phyloP scores from a whole-genome alignment of 345 rosid species.

The Eucalyptus tenuipes region DNA sequence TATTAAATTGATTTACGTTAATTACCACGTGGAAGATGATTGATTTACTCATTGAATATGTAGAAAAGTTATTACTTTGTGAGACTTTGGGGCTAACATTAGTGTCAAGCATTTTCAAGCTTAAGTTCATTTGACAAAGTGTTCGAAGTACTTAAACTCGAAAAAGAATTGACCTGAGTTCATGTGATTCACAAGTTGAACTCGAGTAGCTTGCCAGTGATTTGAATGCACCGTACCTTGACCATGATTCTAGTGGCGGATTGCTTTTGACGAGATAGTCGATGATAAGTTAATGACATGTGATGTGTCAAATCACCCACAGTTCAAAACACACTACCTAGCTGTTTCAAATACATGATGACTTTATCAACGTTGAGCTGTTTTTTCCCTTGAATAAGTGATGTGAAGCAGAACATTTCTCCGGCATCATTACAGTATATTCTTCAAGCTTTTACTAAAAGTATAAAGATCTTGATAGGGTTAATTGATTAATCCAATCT shows the following conservation, averaged over 20 bases:
- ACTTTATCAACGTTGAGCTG: neutral
- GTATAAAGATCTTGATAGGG: neutral
- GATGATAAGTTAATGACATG: too few species aligned
- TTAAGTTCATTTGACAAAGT: neutral
- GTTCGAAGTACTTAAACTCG: neutral
- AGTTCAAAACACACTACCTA: accelerated
- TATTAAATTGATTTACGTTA: neutral
- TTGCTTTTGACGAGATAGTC: neutral
- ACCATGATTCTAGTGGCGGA: neutral
- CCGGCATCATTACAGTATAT: neutral
- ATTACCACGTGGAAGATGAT: neutral
- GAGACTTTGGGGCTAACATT: neutral
- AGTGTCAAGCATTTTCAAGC: neutral
- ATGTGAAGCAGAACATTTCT: neutral
- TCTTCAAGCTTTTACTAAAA: neutral
- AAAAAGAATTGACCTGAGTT: neutral
- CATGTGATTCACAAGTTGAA: neutral
- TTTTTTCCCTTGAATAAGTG: neutral
- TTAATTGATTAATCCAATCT: neutral
- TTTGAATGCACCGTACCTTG: neutral
- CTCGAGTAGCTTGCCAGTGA: neutral
- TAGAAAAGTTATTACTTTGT: neutral
- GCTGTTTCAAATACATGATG: neutral
- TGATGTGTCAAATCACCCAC: too few species aligned
- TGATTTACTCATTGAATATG: neutral